Percentiles rank a stretch among this genome's conserved stretches.
These are phyloP conservation scores for Protomyces lactucae-debilis DNA, from an alignment of 1,139 yeast species.

Conservation along the genomic window DNA sequence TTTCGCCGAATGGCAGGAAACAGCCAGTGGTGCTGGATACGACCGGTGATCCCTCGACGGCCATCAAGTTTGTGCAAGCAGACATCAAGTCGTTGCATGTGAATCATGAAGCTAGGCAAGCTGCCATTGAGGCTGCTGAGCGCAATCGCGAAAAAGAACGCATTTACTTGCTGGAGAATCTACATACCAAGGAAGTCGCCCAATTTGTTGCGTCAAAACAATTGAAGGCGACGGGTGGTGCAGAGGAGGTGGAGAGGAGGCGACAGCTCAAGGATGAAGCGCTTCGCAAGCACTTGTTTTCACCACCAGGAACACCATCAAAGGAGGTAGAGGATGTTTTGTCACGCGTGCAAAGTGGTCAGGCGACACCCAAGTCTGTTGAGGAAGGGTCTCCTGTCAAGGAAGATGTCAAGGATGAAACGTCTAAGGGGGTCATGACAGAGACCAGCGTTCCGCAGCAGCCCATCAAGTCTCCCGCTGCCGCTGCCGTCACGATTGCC, in stretches of 20 bases:
- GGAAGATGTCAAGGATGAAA: background rate
- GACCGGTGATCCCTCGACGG: conserved; percentile 38
- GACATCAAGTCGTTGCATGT: conserved; percentile 79
- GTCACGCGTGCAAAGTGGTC: background rate
- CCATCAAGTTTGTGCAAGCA: conserved; percentile 71
- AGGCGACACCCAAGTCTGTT: background rate
- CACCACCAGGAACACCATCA: background rate
- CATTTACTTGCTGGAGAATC: conserved; percentile 52
- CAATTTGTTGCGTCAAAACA: conserved; percentile 73
- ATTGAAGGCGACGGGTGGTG: conserved; percentile 78
- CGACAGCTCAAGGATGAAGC: conserved; percentile 58
- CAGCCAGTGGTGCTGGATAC: conserved; percentile 15
- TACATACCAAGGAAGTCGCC: conserved; percentile 82
- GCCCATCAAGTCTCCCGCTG: background rate
- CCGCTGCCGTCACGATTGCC: background rate
- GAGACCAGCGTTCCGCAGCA: background rate
- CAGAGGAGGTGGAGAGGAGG: conserved; percentile 72
- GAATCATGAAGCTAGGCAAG: conserved; percentile 75
- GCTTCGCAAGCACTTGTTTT: conserved; percentile 34
- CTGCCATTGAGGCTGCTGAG: conserved; percentile 86
- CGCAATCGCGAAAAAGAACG: conserved; percentile 68
- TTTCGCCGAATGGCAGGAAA: conserved; percentile 17
- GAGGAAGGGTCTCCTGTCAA: background rate
- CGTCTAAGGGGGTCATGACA: background rate
- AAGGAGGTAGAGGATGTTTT: background rate